Percentiles rank a stretch among this genome's conserved stretches.
phyloP scores from a whole-genome alignment of 1,284 basidiomycete genomes.

The Microbotryum violaceum region DNA sequence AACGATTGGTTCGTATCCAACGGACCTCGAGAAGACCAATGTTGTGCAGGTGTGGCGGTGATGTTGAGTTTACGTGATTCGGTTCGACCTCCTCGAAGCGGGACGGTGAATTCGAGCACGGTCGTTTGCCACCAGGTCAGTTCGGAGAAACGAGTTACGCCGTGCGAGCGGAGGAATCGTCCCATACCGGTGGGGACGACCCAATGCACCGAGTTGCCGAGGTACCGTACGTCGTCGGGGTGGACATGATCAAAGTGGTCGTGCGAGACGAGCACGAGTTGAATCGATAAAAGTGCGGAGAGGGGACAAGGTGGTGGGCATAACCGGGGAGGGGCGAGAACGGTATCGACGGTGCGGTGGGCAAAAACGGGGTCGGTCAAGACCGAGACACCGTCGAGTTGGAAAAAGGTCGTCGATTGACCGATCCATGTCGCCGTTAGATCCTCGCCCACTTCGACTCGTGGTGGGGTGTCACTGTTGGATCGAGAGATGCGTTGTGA shows the following conservation, averaged over 20 bases:
- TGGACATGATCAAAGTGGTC: conserved; percentile 35
- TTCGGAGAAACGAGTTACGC: conserved; percentile 34
- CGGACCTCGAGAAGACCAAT: conserved; percentile 46
- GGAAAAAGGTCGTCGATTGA: conserved; percentile 45
- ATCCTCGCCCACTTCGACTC: background rate
- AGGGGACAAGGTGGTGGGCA: conserved; percentile 16
- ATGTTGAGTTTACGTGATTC: conserved; percentile 2
- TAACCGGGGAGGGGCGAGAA: conserved; percentile 21
- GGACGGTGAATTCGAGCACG: conserved; percentile 3
- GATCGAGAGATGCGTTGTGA: background rate
- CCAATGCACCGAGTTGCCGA: conserved; percentile 33
- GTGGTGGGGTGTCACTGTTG: background rate
- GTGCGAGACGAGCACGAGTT: conserved; percentile 39
- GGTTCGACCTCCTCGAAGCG: background rate
- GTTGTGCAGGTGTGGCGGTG: conserved; percentile 33
- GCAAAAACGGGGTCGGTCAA: conserved; percentile 47
- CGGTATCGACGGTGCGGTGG: conserved; percentile 13
- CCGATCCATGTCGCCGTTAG: conserved; percentile 38
- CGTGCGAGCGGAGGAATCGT: conserved; percentile 30
- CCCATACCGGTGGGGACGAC: conserved; percentile 37
- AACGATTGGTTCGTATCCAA: conserved; percentile 46
- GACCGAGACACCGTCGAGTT: conserved; percentile 45
- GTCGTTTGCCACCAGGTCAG: conserved; percentile 39
- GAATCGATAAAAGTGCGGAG: conserved; percentile 24
- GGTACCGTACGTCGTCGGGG: conserved; percentile 30